These are phyloP conservation scores for Casaregolazyma lundiana DNA, from an alignment of 1,139 yeast species.

Conservation along the genomic window DNA sequence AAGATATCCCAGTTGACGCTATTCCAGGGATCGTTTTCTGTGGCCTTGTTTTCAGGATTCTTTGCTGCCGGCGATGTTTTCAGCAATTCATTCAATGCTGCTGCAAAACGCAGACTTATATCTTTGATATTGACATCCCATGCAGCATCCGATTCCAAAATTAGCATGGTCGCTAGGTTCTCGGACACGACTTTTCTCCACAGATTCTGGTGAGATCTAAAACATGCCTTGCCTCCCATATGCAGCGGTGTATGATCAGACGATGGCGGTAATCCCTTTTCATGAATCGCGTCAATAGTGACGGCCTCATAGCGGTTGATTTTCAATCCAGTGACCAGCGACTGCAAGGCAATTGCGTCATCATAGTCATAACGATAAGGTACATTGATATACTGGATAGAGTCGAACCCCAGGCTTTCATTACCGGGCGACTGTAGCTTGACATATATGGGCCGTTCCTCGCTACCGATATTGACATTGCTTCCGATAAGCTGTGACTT, in stretches of 20 bases:
- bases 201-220: constrained; percentile 15
- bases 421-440: constrained; percentile 14
- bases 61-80: constrained; percentile 2
- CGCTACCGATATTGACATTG: background rate
- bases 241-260: constrained; percentile 8
- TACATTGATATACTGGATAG: constrained; percentile 18
- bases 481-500: background rate
- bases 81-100: constrained; percentile 13
- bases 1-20: constrained; percentile 15
- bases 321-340: constrained; percentile 13
- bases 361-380: constrained; percentile 15
- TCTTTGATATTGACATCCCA: constrained; percentile 17
- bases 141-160: constrained; percentile 18
- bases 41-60: constrained; percentile 2
- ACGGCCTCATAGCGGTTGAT: constrained; percentile 14
- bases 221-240: constrained; percentile 12
- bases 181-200: constrained; percentile 16
- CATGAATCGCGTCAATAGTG: constrained; percentile 8
- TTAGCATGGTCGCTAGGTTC: constrained; percentile 13
- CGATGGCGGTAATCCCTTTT: constrained; percentile 16
- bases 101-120: constrained; percentile 12
- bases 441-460: background rate
- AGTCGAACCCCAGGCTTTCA: constrained; percentile 19
- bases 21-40: constrained; percentile 13
- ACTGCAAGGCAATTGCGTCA: constrained; percentile 18